Conservation (phyloP, 1,284 basidiomycete species). For the Ustilago hordei region DNA sequence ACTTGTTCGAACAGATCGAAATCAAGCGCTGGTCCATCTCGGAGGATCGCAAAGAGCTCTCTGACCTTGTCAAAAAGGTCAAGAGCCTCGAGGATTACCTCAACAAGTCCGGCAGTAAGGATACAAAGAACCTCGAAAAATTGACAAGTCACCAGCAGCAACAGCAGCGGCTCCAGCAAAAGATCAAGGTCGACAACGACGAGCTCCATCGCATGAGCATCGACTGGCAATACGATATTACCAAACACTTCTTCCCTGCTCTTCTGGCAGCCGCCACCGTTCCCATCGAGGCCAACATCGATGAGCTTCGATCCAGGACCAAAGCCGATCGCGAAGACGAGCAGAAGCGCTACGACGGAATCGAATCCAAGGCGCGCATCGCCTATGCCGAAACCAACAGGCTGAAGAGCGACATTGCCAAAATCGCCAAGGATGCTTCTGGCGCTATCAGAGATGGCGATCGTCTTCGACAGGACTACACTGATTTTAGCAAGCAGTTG, state of each 20-base stretch:
- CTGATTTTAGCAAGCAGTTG: constrained; percentile 4
- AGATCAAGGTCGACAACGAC: constrained; percentile 16
- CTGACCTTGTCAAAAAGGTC: constrained; percentile 18
- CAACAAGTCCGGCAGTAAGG: constrained; percentile 11
- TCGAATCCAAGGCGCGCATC: constrained; percentile 1
- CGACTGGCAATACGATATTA: constrained; percentile 15
- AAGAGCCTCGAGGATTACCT: constrained; percentile 12
- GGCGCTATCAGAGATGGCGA: constrained; percentile 15
- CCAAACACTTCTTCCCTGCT: neutral
- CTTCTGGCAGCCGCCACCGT: neutral
- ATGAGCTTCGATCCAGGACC: constrained; percentile 10
- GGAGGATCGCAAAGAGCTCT: constrained; percentile 18
- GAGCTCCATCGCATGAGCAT: constrained; percentile 16
- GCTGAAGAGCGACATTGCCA: constrained; percentile 19
- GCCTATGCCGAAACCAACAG: constrained; percentile 6
- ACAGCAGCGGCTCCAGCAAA: constrained; percentile 5
- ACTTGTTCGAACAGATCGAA: constrained; percentile 24
- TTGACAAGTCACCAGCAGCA: constrained; percentile 14
- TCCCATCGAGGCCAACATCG: constrained; percentile 16
- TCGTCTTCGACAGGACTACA: constrained; percentile 10
- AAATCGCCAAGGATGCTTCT: constrained; percentile 13
- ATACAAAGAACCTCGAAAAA: constrained; percentile 2
- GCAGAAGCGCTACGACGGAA: constrained; percentile 4
- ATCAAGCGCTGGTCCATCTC: constrained; percentile 17
- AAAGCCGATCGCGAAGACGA: constrained; percentile 18